Conservation (phyloP, 805 yeast species). For the Diddensiella transvaalensis region DNA sequence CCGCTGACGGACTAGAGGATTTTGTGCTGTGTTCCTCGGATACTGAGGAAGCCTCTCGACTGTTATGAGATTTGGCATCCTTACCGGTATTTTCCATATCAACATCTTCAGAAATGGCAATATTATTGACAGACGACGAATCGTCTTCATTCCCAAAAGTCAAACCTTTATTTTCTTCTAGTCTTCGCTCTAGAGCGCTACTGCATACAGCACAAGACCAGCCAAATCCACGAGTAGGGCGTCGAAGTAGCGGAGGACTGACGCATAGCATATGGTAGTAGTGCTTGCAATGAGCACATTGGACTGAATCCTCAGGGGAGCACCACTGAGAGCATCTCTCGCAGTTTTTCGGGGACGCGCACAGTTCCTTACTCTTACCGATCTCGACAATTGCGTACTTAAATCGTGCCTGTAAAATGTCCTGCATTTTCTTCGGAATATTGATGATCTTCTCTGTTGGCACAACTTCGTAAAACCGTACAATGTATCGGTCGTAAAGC, state of each 20-base stretch:
- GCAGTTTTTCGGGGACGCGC: conserved; percentile 65
- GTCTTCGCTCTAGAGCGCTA: conserved; percentile 23
- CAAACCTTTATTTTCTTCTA: conserved; percentile 25
- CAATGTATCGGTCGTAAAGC: conserved; percentile 81
- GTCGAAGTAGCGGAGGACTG: conserved; percentile 74
- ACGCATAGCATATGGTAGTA: conserved; percentile 78
- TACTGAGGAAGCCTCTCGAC: conserved; percentile 2
- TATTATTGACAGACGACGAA: no score
- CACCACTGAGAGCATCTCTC: conserved; percentile 85
- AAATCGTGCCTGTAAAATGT: conserved; percentile 63
- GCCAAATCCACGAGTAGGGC: conserved; percentile 83
- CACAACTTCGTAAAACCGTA: conserved; percentile 73
- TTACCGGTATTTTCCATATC: background rate
- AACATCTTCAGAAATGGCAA: background rate
- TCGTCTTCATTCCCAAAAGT: background rate
- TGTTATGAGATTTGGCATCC: background rate
- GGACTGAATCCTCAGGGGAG: conserved; percentile 62
- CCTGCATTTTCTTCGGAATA: conserved; percentile 55
- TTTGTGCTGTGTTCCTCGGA: conserved; percentile 4
- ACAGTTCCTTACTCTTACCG: conserved; percentile 58
- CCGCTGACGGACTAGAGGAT: background rate
- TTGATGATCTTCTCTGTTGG: conserved; percentile 57
- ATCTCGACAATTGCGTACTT: conserved; percentile 73
- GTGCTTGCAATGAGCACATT: conserved; percentile 72
- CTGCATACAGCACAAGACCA: conserved; percentile 87